Conservation (phyloP, 768 basidiomycete genomes). For the Hericium erinaceus region DNA sequence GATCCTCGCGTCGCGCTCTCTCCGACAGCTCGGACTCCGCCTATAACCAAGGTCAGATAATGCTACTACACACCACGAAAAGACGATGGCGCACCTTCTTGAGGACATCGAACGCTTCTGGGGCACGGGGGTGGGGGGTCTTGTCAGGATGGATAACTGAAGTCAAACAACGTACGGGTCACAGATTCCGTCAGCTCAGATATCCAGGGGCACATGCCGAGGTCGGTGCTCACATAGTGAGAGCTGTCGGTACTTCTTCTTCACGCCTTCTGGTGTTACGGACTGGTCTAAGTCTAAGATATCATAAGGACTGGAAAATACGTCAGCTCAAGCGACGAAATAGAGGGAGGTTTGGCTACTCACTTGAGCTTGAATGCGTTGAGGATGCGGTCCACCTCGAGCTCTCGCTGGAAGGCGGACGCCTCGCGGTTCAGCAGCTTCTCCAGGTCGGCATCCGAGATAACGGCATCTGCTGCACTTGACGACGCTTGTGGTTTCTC, state of each 20-base stretch:
- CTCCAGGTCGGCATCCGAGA: slow-evolving; percentile 57
- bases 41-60: slow-evolving; percentile 28
- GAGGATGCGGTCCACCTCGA: slow-evolving; percentile 86
- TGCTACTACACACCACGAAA: background rate
- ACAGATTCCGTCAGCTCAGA: slow-evolving; percentile 9
- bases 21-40: slow-evolving; percentile 81
- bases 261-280: slow-evolving; percentile 73
- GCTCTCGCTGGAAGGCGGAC: slow-evolving; percentile 76
- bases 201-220: slow-evolving; percentile 1
- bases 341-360: slow-evolving; percentile 17
- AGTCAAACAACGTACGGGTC: slow-evolving; percentile 32
- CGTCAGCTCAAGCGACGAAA: background rate
- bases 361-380: slow-evolving; percentile 96
- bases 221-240: slow-evolving; percentile 58
- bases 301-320: slow-evolving; percentile 72
- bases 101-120: slow-evolving; percentile 88
- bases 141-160: slow-evolving; percentile 99
- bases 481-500: background rate
- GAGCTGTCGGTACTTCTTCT: slow-evolving; percentile 79
- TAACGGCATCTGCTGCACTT: background rate
- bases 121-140: slow-evolving; percentile 76
- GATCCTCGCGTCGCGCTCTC: slow-evolving; percentile 66
- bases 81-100: slow-evolving; percentile 59
- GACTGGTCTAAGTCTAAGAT: slow-evolving; percentile 72
- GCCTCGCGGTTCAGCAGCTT: slow-evolving; percentile 73